A percentile compares a stretch with the other conserved stretches of the same genome.
phyloP scores from a whole-genome alignment of 495 filamentous ascomycete species.

The Hyaloscypha hepaticicola region DNA sequence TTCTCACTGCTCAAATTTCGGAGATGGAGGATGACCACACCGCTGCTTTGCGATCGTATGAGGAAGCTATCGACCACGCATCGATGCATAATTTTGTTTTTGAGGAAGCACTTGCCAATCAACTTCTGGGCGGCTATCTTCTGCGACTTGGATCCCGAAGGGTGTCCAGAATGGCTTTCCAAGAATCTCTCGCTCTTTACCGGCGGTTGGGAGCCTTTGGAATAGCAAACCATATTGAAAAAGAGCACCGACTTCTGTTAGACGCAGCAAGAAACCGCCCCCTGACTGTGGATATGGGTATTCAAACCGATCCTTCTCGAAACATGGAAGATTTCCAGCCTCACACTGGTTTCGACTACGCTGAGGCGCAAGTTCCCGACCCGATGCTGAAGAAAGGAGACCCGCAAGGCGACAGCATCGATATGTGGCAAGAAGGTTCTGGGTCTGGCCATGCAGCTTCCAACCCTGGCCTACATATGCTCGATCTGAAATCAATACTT shows the following conservation, averaged over 20 bases:
- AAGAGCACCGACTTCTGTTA: conserved; percentile 69
- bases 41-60: conserved; percentile 63
- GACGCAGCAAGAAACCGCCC: conserved; percentile 59
- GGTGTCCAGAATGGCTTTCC: conserved; percentile 67
- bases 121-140: conserved; percentile 73
- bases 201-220: conserved; percentile 71
- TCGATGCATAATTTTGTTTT: conserved; percentile 72
- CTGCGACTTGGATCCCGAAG: conserved; percentile 67
- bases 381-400: conserved; percentile 44
- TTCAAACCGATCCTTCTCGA: conserved; percentile 68
- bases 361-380: conserved; percentile 45
- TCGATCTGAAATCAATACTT: conserved; percentile 82
- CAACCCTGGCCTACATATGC: conserved; percentile 68
- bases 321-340: conserved; percentile 59
- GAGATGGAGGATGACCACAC: conserved; percentile 64
- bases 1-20: conserved; percentile 69
- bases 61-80: conserved; percentile 75
- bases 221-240: conserved; percentile 66
- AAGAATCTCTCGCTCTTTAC: conserved; percentile 75
- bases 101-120: conserved; percentile 77
- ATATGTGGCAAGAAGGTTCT: conserved; percentile 57
- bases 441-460: conserved; percentile 40
- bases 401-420: conserved; percentile 58
- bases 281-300: conserved; percentile 66
- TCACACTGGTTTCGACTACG: conserved; percentile 52